Conservation (phyloP, 192 early-diverging fungal species). For the Allomyces arbusculus region DNA sequence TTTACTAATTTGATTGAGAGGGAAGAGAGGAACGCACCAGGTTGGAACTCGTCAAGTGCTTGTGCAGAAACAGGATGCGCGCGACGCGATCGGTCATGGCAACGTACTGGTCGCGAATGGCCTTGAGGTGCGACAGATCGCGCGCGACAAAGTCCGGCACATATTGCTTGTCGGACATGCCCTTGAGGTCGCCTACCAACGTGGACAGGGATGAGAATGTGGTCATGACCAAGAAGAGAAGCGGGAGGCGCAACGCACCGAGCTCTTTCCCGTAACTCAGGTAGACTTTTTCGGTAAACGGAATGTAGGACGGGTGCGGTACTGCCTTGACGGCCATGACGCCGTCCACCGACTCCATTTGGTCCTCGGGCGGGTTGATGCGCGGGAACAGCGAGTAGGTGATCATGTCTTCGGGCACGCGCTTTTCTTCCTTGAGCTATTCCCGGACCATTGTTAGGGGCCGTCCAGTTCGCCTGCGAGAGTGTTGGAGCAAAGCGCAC, state of each 20-base stretch:
- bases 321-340: slow-evolving; percentile 16
- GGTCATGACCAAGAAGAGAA: too few relatives aligned
- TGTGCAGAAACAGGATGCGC: slow-evolving; percentile 3
- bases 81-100: slow-evolving; percentile 2
- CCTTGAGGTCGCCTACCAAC: not conserved
- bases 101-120: slow-evolving; percentile 4
- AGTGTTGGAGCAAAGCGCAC: not conserved
- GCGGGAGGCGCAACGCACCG: not conserved
- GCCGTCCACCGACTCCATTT: slow-evolving; percentile 9
- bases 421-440: slow-evolving; percentile 13
- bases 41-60: slow-evolving; percentile 1
- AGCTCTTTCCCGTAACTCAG: slow-evolving; percentile 13
- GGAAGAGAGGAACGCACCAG: not conserved
- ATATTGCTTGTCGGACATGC: slow-evolving; percentile 2
- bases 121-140: not conserved
- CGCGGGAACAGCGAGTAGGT: slow-evolving; percentile 22
- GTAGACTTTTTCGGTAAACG: slow-evolving; percentile 11
- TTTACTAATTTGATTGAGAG: not conserved
- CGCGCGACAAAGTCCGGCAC: not conserved
- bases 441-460: too few relatives aligned
- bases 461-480: too few relatives aligned
- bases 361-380: slow-evolving; percentile 13
- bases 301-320: slow-evolving; percentile 20
- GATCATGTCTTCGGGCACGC: slow-evolving; percentile 12
- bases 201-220: not conserved